Conservation (phyloP, 805 yeast species). For the Clavispora asparagi region DNA sequence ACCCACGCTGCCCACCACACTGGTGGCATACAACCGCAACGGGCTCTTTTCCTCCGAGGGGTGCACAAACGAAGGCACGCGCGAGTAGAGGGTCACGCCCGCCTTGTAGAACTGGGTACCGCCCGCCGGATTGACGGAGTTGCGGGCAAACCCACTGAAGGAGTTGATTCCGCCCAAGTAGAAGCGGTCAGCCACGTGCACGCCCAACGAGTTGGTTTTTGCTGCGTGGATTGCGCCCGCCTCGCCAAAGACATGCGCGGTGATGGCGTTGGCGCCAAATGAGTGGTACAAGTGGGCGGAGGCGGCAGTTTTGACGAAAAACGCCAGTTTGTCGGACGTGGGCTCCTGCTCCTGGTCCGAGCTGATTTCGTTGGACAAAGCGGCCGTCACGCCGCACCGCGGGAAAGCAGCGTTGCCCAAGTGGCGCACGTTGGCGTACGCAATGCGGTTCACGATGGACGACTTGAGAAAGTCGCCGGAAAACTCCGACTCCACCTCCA, state of each 20-base stretch:
- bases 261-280: slow-evolving; percentile 38
- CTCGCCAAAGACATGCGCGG: slow-evolving; percentile 45
- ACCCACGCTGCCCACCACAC: slow-evolving; percentile 59
- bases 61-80: slow-evolving; percentile 46
- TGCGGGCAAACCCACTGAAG: slow-evolving; percentile 62
- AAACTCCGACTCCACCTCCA: too few species aligned
- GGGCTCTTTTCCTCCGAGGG: slow-evolving; percentile 25
- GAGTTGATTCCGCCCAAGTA: slow-evolving; percentile 77
- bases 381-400: slow-evolving; percentile 52
- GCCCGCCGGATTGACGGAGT: slow-evolving; percentile 70
- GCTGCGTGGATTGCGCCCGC: slow-evolving; percentile 52
- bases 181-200: slow-evolving; percentile 75
- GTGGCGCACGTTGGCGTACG: slow-evolving; percentile 18
- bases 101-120: slow-evolving; percentile 58
- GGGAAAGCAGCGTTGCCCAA: slow-evolving; percentile 28
- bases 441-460: slow-evolving; percentile 23
- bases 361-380: slow-evolving; percentile 52
- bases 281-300: slow-evolving; percentile 34
- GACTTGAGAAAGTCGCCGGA: slow-evolving; percentile 32
- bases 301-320: slow-evolving; percentile 33
- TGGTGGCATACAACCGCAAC: slow-evolving; percentile 51
- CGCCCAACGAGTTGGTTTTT: slow-evolving; percentile 15
- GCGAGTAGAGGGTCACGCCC: slow-evolving; percentile 55
- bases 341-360: slow-evolving; percentile 26
- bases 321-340: slow-evolving; percentile 12